phyloP scores from a whole-genome alignment of 768 basidiomycete genomes.

The Fomitopsis serialis region DNA sequence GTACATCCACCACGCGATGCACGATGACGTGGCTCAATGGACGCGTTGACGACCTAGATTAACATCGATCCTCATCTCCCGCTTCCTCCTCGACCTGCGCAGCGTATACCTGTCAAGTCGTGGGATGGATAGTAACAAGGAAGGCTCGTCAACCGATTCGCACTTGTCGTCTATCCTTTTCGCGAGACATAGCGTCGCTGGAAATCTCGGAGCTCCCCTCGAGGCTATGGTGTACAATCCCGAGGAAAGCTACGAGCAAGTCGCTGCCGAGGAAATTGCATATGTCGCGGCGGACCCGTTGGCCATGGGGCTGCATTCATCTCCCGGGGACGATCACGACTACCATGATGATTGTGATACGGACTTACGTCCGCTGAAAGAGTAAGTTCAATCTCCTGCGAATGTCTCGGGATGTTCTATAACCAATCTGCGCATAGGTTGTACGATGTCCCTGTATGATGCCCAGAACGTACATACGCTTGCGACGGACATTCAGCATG shows the following conservation, averaged over 20 bases:
- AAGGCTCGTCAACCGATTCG: neutral
- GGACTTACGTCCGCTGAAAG: neutral
- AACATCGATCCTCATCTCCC: conserved; percentile 8
- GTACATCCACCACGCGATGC: neutral
- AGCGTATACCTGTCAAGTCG: neutral
- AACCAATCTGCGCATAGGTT: neutral
- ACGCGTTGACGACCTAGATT: neutral
- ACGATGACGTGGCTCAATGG: neutral
- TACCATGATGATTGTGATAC: neutral
- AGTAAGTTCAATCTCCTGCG: neutral
- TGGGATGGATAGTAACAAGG: neutral
- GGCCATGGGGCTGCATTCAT: neutral
- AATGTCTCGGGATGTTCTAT: too few species aligned
- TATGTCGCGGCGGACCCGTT: conserved; percentile 2
- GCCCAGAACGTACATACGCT: neutral
- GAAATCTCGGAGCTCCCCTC: conserved; percentile 5
- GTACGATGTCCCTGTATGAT: neutral
- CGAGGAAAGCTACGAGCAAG: neutral
- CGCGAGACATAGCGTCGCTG: neutral
- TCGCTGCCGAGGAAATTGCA: neutral
- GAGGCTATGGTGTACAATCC: neutral
- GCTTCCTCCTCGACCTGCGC: conserved; percentile 13
- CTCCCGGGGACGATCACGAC: neutral
- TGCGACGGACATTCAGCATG: neutral
- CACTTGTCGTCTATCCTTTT: neutral